A percentile compares a stretch with the other conserved stretches of the same genome.
These are phyloP conservation scores for Ogataea paradorogensis DNA, from an alignment of 805 yeast species.

Conservation along the genomic window DNA sequence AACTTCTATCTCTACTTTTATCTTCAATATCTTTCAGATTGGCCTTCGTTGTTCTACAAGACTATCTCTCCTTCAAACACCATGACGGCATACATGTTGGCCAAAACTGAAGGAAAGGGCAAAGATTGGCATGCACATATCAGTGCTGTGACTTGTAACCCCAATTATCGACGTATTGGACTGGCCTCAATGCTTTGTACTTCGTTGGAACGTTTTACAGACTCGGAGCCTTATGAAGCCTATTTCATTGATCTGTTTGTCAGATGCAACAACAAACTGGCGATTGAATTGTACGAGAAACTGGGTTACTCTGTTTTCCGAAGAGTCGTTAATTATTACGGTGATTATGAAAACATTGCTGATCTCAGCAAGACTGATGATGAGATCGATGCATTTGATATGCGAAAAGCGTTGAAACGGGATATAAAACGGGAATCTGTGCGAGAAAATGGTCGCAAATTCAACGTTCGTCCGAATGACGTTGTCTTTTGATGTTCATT, in stretches of 20 bases:
- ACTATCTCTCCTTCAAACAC: constrained; percentile 38
- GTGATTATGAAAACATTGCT: constrained; percentile 40
- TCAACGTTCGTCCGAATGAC: constrained; percentile 64
- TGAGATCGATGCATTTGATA: constrained; percentile 81
- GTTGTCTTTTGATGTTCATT: constrained; percentile 44
- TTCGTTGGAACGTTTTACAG: constrained; percentile 70
- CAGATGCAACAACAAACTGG: constrained; percentile 77
- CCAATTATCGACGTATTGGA: constrained; percentile 79
- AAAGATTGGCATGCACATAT: constrained; percentile 95
- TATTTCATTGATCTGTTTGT: constrained; percentile 91
- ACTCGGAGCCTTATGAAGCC: constrained; percentile 69
- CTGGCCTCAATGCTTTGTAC: constrained; percentile 78
- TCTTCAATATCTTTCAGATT: constrained; percentile 71
- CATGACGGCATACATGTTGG: constrained; percentile 81
- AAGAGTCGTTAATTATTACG: constrained; percentile 87
- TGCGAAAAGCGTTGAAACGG: constrained; percentile 64
- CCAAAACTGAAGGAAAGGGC: constrained; percentile 86
- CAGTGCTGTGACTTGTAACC: constrained; percentile 89
- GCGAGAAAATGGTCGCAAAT: constrained; percentile 57
- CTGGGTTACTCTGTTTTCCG: constrained; percentile 83
- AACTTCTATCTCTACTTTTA: constrained; percentile 85
- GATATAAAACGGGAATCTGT: constrained; percentile 54
- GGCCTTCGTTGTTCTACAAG: constrained; percentile 91
- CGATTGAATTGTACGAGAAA: constrained; percentile 78
- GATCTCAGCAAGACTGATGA: constrained; percentile 51